A percentile compares a stretch with the other conserved stretches of the same genome.
Conservation (phyloP, 2,329 filamentous ascomycete genomes). For the Ophiobolus disseminans region DNA sequence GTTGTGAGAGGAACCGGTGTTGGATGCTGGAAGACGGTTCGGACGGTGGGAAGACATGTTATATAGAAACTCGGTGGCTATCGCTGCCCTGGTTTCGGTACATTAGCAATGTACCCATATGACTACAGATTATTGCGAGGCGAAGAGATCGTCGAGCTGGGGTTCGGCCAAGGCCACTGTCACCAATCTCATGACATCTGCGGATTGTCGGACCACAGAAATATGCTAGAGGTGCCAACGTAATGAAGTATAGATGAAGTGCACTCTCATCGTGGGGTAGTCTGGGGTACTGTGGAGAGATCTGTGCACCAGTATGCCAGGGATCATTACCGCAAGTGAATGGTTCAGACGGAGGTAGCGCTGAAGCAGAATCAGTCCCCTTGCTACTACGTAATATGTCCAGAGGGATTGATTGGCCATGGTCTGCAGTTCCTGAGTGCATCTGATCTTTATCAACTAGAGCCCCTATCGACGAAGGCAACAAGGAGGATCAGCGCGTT, state of each 20-base stretch:
- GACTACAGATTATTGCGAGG: conserved; percentile 25
- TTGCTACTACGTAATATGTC: conserved; percentile 27
- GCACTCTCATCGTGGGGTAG: conserved; percentile 37
- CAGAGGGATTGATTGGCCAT: conserved; percentile 23
- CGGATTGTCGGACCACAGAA: conserved; percentile 41
- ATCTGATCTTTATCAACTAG: conserved; percentile 14
- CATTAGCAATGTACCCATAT: conserved; percentile 23
- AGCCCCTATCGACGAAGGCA: conserved; percentile 15
- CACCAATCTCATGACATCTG: conserved; percentile 34
- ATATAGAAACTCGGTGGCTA: conserved; percentile 30
- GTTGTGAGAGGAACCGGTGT: conserved; percentile 33
- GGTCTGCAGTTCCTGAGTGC: conserved; percentile 3
- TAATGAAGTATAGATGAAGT: conserved; percentile 48
- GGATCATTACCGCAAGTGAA: conserved; percentile 35
- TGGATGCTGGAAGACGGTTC: conserved; percentile 31
- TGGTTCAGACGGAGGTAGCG: conserved; percentile 24
- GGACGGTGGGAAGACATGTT: conserved; percentile 21
- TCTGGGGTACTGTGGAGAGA: conserved; percentile 43
- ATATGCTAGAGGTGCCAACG: conserved; percentile 23
- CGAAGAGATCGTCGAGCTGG: conserved; percentile 22
- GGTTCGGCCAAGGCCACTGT: conserved; percentile 15
- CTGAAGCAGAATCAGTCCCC: conserved; percentile 14
- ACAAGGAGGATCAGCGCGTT: conserved; percentile 13
- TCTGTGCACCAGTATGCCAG: conserved; percentile 31
- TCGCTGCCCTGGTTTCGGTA: conserved; percentile 14